Percentiles rank a stretch among this genome's conserved stretches.
Evolutionary conservation across 2,329 filamentous ascomycete genomes (phyloP).

Genomic region (Acephala macrosclerotiorum): DNA sequence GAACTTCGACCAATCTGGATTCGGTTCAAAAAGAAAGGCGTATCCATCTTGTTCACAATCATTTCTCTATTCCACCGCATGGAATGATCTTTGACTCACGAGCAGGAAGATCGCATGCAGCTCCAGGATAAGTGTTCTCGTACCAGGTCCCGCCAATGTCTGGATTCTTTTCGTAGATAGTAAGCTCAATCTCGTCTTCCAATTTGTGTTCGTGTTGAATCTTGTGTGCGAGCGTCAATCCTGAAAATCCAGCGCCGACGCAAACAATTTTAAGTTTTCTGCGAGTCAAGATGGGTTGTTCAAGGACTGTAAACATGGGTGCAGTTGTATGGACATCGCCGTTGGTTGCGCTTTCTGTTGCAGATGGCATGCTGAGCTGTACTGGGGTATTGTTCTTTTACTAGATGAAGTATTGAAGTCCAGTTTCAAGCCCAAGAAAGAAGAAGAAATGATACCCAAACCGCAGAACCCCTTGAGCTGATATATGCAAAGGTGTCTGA

Average conservation of each 20-base stretch:
- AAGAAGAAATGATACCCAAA: too few species aligned
- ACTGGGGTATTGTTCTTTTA: too few species aligned
- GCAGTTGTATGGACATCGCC: too few species aligned
- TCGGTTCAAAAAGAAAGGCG: slow-evolving; percentile 71
- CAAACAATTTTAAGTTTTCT: slow-evolving; percentile 1
- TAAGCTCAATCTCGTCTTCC: not conserved
- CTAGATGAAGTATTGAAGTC: too few species aligned
- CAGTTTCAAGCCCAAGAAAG: too few species aligned
- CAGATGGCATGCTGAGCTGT: too few species aligned
- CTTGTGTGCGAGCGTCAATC: not conserved
- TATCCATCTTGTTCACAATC: slow-evolving; percentile 56
- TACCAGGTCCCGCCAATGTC: slow-evolving; percentile 8
- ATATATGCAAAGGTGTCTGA: too few species aligned
- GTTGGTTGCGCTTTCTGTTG: too few species aligned
- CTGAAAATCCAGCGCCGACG: slow-evolving; percentile 9
- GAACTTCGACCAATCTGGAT: slow-evolving; percentile 71
- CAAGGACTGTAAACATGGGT: not conserved
- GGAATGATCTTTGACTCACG: not conserved
- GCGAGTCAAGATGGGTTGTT: not conserved
- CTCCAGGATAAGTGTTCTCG: slow-evolving; percentile 15
- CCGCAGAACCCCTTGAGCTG: too few species aligned
- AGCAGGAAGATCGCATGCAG: not conserved
- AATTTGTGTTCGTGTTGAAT: not conserved
- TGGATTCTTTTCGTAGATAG: slow-evolving; percentile 8
- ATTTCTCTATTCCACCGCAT: not conserved